phyloP scores from a whole-genome alignment of 352 stramenopile species.

The Poterioochromonas sp. region DNA sequence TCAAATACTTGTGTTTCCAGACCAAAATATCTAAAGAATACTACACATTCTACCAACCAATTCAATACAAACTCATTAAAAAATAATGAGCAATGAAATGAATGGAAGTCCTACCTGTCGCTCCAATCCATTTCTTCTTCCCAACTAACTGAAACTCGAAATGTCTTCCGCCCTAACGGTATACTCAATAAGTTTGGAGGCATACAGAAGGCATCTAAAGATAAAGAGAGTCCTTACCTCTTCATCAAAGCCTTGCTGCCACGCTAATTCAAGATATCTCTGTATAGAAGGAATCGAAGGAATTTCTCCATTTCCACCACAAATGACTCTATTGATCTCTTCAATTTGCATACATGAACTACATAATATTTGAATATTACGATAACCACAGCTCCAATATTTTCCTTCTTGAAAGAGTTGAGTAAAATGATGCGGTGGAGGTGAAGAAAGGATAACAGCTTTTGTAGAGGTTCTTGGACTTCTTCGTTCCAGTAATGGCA shows the following conservation, averaged over 20 bases:
- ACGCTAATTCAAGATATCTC: slow-evolving; percentile 44
- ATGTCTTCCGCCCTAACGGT: background rate
- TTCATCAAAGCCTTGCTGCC: slow-evolving; percentile 39
- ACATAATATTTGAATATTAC: slow-evolving; percentile 47
- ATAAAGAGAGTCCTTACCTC: background rate
- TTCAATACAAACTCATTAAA: background rate
- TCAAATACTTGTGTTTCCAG: background rate
- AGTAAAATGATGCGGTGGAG: background rate
- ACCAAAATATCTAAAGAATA: background rate
- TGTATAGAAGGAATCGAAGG: slow-evolving; percentile 39
- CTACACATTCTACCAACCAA: background rate
- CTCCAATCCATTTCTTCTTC: slow-evolving; percentile 43
- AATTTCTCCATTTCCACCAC: slow-evolving; percentile 39
- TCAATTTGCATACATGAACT: slow-evolving; percentile 38
- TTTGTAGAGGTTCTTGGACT: no score
- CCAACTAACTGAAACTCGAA: slow-evolving; percentile 31
- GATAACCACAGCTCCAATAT: slow-evolving; percentile 43
- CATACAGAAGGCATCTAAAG: background rate
- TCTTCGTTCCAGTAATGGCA: no score
- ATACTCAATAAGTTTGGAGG: background rate
- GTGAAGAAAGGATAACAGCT: background rate
- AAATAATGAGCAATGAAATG: no score
- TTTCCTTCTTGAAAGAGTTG: background rate
- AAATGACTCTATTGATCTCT: slow-evolving; percentile 37
- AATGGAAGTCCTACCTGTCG: slow-evolving; percentile 35